Base-by-base conservation (phyloP, 2,329 filamentous ascomycete species). In the Elsinoe perseae region DNA sequence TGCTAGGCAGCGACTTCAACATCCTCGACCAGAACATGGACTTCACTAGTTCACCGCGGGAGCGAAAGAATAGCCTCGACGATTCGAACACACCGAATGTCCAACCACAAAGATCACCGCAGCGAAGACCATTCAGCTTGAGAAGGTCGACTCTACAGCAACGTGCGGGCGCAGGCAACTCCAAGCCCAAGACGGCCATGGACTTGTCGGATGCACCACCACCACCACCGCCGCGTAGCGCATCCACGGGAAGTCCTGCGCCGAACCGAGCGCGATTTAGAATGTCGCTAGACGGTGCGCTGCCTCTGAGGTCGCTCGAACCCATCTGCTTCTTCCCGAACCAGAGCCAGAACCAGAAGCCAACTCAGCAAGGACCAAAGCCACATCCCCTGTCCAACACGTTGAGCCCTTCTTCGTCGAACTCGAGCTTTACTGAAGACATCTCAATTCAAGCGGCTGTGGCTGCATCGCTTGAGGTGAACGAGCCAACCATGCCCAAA, bases 121-220 rank as follows among this genome's bases (percentile, higher is more conserved):
- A 66, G 38, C 59, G 66, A 52, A 63, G 68, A 30, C 65, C 67
- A 18, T 64, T 68, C 56, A 66, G 64, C 16, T 74, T 96, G 50
- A 81, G 92, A 58, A 91, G 86, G 68, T 95, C 90, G 2, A 95
- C 92, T 0, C 72, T 95, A 21, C 89, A 95, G 66, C 91, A 95
- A 70, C 85, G 92, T 38, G 81, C 87, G 60, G 80, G 82, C 40
- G 63, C 71, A 16, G 70, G 64, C 53, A 67, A 70, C 21, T 66
- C 72, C 20, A 69, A 67, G 48, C 61, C 66, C 6, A 71, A 71
- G 61, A 65, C 72, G n/a, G 23, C 53, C 16, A 16, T 34, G n/a
- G 53, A 56, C 21, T 67, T 66, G 25, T 66, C 66, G 20, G 74
- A 76, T 30, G 54, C 63, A 2, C 57, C 61, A 12, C 50, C 63